Base-by-base conservation (phyloP, 2,329 filamentous ascomycete species). In the Sclerotinia spermophila region DNA sequence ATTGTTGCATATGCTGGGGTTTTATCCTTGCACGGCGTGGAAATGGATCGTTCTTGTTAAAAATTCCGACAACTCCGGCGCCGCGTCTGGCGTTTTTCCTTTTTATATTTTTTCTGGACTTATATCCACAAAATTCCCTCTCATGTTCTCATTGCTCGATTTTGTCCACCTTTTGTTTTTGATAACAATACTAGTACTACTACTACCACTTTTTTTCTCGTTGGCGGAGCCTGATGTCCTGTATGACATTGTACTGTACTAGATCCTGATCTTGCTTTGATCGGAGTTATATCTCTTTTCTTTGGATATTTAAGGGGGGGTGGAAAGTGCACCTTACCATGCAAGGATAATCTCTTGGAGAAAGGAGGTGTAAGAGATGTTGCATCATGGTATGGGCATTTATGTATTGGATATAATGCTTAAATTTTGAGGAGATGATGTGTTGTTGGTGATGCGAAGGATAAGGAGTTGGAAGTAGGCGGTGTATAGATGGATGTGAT, bases 221-320 rank as follows among this genome's bases (percentile, higher is more conserved):
- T 67, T 58, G 19, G 48, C 38, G 51, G 44, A 51, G 19, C 44
- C 24, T 58, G n/a, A 55, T 67, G 65, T 55, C 48, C n/a, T 42
- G 38, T 58, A 67, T 67, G n/a, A 58, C 40, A 56, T 56, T 67
- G 33, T 67, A 55, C 48, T 64, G 51, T 58, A 67, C 51, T 67
- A 58, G 17, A 58, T 58, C 48, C 42, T 67, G 51, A 67, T 67
- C 65, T 58, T 58, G 27, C 51, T 44, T 44, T 44, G 51, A 67
- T 67, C 40, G 38, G 65, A 67, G 65, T 58, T 67, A n/a, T 44
- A 44, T 58, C 65, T 67, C 65, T 67, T 67, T 67, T 67, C 51
- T 24, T 67, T 67, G 65, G 27, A 58, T 58, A 13, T 33, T 67
- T n/a, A 35, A 27, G 65, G 40, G 19, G 38, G 7, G 15, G 27